Evolutionary conservation across 108 stramenopile genomes (phyloP), one percentile per base, ranked within the genome.

Genomic region (Cafeteria roenbergensis): DNA sequence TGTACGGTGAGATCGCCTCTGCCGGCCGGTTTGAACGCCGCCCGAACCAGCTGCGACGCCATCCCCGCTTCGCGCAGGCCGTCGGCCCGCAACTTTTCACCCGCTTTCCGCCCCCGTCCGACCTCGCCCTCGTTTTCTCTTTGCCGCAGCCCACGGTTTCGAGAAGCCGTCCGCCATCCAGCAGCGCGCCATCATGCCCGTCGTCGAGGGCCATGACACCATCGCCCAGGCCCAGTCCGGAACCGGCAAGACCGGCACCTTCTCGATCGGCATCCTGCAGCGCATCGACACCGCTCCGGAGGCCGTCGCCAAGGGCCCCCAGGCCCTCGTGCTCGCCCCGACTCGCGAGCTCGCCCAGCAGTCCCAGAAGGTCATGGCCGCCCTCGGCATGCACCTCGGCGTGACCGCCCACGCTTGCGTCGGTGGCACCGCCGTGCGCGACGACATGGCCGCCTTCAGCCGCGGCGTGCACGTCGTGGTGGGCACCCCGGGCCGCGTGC

Each of bases 331-430:
- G 67, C 83, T 99, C 70, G 93, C 94, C 28, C 97, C 97, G 37
- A 95, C 95, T 57, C 94, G 97, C 74, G 97, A 99, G 81, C 86
- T 99, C 65, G 97, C 97, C 26, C 92, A 93, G 71, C 97, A 99
- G 77, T 96, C 94, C 75, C 91, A 93, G 71, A 95, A 93, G 87
- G 95, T 96, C 54, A 90, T 99, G 57, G 79, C 91, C 72, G 90
- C 94, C 34, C 84, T 98, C 25, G 91, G 93, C 32, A 95, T 96
- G 73, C 95, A 88, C 92, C 95, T 99, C 95, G 82, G 88, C 53
- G 80, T 95, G 55, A 72, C 78, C 66, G 91, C 95, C 57, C 97
- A 99, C 70, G 94, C 90, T 62, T 99, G 97, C 78, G 94, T 99
- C 66, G 97, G 97, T 70, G 97, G 97, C 65, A 99, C 94, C 50